Evolutionary conservation across 169 alveolate species (phyloP), one percentile per base, ranked within the genome.

Genomic region (Pseudocohnilembus persalinus): DNA sequence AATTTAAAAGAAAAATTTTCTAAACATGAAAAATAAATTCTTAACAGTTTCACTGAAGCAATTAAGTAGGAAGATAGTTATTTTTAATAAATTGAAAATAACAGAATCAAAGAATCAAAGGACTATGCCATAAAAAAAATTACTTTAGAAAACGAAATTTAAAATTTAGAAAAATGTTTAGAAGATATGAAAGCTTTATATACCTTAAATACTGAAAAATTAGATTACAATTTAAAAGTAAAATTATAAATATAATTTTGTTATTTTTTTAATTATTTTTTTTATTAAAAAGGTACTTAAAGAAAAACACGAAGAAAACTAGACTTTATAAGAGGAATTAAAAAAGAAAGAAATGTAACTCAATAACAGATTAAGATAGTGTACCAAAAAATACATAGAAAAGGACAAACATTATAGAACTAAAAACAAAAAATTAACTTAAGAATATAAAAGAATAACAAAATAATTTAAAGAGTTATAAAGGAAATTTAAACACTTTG

Each of bases 181-280:
- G 95, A 92, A 79, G 95, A 92, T 73, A 92, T 92, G 95, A 92
- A 92, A 78, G 95, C 95, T 32, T 90, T 92, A 15, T 92, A 92
- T 82, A 73, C 88, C 63, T 84, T 91, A 11, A 91, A 88, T 82
- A 91, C 91, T 64, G 95, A 91, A 74, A 91, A 91, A 77, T 87
- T 91, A 68, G 95, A 91, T 49, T 91, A 88, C 75, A 91, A 89
- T 84, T 88, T 86, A 31, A 91, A 89, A 74, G 95, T 91, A 0
- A 79, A 88, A 49, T 20, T 49, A 11, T 11, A 49, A 11, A 49
- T 49, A 49, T 49, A 49, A 49, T 11, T 49, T 11, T 11, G 20
- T 49, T 49, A 49, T 11, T 49, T 11, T 49, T 49, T 11, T 11
- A 49, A 49, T 20, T 49, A 49, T 11, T 11, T 11, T 49, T 49